phyloP scores from a whole-genome alignment of 371 early-diverging fungal species.

The Scutellospora calospora region DNA sequence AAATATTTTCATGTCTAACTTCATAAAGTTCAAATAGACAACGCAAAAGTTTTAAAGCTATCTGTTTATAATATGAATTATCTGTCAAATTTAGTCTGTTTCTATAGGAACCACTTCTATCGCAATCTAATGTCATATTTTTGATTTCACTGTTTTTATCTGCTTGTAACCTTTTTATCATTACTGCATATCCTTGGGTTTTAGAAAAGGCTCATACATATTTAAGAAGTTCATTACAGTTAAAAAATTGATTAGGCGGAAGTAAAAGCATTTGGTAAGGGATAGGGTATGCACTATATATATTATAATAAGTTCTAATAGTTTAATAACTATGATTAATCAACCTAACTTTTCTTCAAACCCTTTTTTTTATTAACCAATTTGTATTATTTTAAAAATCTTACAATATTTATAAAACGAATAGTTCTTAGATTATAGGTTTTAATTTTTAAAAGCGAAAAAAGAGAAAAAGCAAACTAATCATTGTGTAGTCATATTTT shows the following conservation, averaged over 20 bases:
- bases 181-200: conserved; percentile 24
- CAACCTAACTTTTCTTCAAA: too few species aligned
- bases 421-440: too few species aligned
- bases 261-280: background rate
- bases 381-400: too few species aligned
- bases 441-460: too few species aligned
- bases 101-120: background rate
- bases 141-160: background rate
- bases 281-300: too few species aligned
- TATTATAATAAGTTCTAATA: too few species aligned
- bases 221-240: background rate
- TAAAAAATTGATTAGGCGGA: conserved; percentile 7
- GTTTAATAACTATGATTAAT: too few species aligned
- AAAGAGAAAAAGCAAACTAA: too few species aligned
- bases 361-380: too few species aligned
- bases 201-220: conserved; percentile 6
- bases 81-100: conserved; percentile 6
- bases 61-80: background rate
- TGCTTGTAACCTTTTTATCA: background rate
- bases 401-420: too few species aligned
- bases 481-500: too few species aligned
- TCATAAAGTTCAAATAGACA: conserved; percentile 27
- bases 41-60: conserved; percentile 17
- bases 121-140: conserved; percentile 13
- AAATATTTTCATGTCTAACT: background rate